A percentile compares a stretch with the other conserved stretches of the same genome.
Evolutionary conservation across 768 basidiomycete genomes (phyloP).

Genomic region (Termitomyces sp.): DNA sequence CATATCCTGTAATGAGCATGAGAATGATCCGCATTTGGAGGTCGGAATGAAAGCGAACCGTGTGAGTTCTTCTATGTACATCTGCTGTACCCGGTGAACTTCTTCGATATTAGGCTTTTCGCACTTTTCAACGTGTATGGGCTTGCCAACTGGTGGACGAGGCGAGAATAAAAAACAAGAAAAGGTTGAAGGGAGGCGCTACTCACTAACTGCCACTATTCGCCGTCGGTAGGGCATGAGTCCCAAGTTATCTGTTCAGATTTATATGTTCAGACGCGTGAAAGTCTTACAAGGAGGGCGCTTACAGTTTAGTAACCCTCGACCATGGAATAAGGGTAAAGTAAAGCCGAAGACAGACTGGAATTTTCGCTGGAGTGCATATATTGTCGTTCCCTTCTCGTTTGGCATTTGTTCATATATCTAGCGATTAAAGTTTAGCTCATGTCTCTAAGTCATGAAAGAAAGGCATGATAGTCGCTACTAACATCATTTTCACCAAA

Average conservation of each 20-base stretch:
- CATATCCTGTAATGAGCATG: conserved; percentile 63
- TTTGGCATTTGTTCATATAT: conserved; percentile 98
- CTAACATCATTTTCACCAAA: conserved; percentile 98
- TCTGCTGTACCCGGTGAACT: conserved; percentile 70
- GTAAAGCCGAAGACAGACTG: conserved; percentile 94
- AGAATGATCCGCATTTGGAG: not conserved
- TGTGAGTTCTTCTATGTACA: conserved; percentile 91
- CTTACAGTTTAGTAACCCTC: conserved; percentile 92
- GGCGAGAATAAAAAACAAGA: not conserved
- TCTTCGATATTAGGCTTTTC: conserved; percentile 84
- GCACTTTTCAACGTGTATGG: conserved; percentile 73
- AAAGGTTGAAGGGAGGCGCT: not conserved
- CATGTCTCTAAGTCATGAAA: not conserved
- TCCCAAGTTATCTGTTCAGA: conserved; percentile 85
- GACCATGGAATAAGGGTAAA: conserved; percentile 93
- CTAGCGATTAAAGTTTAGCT: conserved; percentile 33
- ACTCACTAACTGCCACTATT: conserved; percentile 96
- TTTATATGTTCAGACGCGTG: not conserved
- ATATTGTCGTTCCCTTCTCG: conserved; percentile 85
- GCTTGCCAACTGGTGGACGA: conserved; percentile 68
- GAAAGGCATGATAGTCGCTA: conserved; percentile 11
- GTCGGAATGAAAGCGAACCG: conserved; percentile 46
- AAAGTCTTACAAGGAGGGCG: not conserved
- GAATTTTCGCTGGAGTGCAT: conserved; percentile 86
- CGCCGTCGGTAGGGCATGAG: conserved; percentile 93